Percentiles rank a stretch among this genome's conserved stretches.
These are phyloP conservation scores for Pulicaria dysenterica DNA, from an alignment of 129 eudicot species.

Conservation along the genomic window DNA sequence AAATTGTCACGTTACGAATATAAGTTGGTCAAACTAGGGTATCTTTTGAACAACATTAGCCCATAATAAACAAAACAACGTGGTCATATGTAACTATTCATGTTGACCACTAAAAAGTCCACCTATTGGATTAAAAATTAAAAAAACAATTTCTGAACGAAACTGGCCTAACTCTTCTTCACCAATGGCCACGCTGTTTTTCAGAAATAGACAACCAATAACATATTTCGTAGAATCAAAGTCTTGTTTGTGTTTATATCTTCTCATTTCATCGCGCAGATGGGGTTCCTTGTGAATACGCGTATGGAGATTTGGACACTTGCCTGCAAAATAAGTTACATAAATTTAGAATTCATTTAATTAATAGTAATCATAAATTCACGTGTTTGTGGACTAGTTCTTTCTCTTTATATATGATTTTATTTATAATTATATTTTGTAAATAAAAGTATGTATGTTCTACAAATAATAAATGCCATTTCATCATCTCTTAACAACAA, in stretches of 20 bases:
- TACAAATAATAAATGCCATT: not conserved
- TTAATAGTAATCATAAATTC: not conserved
- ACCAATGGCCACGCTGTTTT: conserved; percentile 14
- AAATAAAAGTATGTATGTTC: too few species aligned
- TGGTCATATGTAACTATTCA: conserved; percentile 12
- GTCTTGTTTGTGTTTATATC: conserved; percentile 15
- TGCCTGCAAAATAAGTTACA: conserved; percentile 27
- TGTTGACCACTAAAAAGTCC: conserved; percentile 28
- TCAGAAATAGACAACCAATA: not conserved
- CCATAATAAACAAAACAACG: conserved; percentile 25
- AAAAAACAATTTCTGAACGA: not conserved
- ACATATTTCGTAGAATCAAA: conserved; percentile 2
- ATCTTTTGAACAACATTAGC: conserved; percentile 2
- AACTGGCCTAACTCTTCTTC: conserved; percentile 27
- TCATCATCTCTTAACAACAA: too few species aligned
- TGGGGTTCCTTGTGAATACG: conserved; percentile 38
- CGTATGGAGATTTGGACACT: conserved; percentile 32
- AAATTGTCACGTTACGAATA: conserved; percentile 6
- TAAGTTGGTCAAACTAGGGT: conserved; percentile 13
- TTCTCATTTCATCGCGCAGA: conserved; percentile 21
- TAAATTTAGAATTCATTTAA: not conserved
- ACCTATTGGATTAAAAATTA: not conserved
- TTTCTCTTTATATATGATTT: not conserved
- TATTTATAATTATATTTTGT: not conserved
- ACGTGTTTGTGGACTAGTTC: not conserved